Evolutionary conservation across 805 yeast species (phyloP).

Genomic region (Kodamaea fukazawae): DNA sequence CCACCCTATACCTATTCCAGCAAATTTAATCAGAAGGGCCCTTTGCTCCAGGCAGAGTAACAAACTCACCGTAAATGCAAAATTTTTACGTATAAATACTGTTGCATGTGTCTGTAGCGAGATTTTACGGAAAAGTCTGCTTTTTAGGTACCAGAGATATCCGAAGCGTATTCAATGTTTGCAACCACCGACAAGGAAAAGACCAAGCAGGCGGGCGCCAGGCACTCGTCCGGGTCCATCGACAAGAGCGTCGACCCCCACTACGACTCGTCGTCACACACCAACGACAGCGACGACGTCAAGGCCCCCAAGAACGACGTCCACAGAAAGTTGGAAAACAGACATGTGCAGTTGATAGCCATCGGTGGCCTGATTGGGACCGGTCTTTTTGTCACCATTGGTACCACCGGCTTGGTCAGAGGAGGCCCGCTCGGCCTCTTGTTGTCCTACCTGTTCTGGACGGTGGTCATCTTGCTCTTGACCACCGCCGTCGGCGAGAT

Average conservation of each 20-base stretch:
- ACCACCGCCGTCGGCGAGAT: conserved; percentile 34
- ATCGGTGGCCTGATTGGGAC: conserved; percentile 23
- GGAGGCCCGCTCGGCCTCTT: conserved; percentile 21
- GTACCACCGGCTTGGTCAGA: conserved; percentile 18
- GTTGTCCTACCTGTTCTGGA: conserved; percentile 19
- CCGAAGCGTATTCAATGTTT: no score
- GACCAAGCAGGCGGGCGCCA: background rate
- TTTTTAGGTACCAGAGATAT: no score
- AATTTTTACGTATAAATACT: no score
- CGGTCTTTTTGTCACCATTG: conserved; percentile 26
- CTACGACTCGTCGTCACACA: conserved; percentile 7
- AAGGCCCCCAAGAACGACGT: conserved; percentile 9
- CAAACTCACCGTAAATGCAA: no score
- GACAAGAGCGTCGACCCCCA: background rate
- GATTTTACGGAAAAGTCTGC: no score
- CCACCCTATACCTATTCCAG: no score
- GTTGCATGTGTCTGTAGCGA: no score
- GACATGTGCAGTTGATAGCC: conserved; percentile 19
- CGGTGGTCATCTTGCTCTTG: conserved; percentile 23
- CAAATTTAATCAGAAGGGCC: no score
- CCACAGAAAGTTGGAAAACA: conserved; percentile 15
- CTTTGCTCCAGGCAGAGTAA: no score
- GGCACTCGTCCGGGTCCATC: background rate
- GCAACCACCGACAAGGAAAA: conserved; percentile 3
- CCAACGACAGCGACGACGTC: background rate